Evolutionary conservation across 371 early-diverging fungal species (phyloP).

Genomic region (Cokeromyces recurvatus): DNA sequence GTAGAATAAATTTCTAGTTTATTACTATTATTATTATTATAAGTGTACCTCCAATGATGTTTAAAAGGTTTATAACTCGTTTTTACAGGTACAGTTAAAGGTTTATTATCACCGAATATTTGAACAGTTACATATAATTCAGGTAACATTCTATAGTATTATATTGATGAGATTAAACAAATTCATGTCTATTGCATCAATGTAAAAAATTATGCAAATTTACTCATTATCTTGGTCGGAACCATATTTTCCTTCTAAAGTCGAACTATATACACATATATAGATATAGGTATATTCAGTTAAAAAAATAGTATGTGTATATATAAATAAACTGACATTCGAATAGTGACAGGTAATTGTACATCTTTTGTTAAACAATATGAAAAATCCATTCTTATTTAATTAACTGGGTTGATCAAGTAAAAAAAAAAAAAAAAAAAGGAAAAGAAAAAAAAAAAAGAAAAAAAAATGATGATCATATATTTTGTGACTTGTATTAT

Average conservation of each 20-base stretch:
- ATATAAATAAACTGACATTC: constrained; percentile 53
- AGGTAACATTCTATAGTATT: constrained; percentile 14
- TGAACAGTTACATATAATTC: constrained; percentile 74
- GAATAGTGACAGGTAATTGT: constrained; percentile 54
- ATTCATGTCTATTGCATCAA: background rate
- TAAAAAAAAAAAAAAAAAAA: too few relatives aligned
- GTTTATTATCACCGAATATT: constrained; percentile 74
- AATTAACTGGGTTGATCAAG: too few relatives aligned
- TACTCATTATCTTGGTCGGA: background rate
- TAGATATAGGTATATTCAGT: too few relatives aligned
- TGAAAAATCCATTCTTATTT: constrained; percentile 69
- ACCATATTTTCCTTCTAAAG: constrained; percentile 37
- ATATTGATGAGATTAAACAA: too few relatives aligned
- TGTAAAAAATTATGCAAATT: background rate
- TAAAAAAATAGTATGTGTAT: background rate
- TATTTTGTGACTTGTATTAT: too few relatives aligned
- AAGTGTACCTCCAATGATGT: constrained; percentile 47
- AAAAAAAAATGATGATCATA: too few relatives aligned
- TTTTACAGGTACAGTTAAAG: constrained; percentile 64
- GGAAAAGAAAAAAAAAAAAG: too few relatives aligned
- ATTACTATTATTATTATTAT: background rate
- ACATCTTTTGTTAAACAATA: constrained; percentile 68
- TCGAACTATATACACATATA: constrained; percentile 35
- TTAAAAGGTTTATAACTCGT: constrained; percentile 64
- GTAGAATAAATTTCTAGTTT: background rate